These are phyloP conservation scores for Ganoderma leucocontextum DNA, from an alignment of 1,284 basidiomycete genomes.

Conservation along the genomic window DNA sequence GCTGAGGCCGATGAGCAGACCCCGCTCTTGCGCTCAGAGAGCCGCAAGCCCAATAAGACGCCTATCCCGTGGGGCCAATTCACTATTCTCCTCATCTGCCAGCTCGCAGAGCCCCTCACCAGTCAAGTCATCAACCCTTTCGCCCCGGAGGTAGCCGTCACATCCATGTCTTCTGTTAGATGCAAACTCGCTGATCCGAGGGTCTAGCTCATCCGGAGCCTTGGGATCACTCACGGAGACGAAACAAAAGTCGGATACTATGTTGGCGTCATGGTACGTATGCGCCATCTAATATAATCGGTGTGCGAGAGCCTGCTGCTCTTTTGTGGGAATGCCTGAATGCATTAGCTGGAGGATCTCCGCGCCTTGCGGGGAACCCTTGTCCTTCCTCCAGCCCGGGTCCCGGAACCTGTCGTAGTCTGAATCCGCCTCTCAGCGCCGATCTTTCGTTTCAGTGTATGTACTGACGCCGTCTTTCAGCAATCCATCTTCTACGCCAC, in stretches of 20 bases:
- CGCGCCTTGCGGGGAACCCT: background rate
- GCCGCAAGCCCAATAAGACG: slow-evolving; percentile 48
- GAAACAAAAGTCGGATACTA: slow-evolving; percentile 62
- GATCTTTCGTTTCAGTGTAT: background rate
- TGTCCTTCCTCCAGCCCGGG: slow-evolving; percentile 2
- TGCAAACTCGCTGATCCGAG: background rate
- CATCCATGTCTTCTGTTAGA: background rate
- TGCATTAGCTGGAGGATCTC: background rate
- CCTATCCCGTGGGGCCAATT: slow-evolving; percentile 77
- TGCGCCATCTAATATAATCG: background rate
- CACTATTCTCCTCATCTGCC: slow-evolving; percentile 68
- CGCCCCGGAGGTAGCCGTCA: slow-evolving; percentile 38
- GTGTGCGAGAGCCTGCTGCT: background rate
- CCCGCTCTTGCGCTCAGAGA: slow-evolving; percentile 42
- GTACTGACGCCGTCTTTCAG: slow-evolving; percentile 45
- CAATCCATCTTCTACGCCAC: slow-evolving; percentile 79
- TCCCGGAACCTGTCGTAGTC: background rate
- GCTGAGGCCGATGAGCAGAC: slow-evolving; percentile 51
- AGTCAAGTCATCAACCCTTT: slow-evolving; percentile 79
- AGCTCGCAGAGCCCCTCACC: slow-evolving; percentile 65
- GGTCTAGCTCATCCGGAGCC: slow-evolving; percentile 60
- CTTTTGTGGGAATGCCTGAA: background rate
- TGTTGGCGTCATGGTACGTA: slow-evolving; percentile 61
- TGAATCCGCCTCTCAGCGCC: background rate
- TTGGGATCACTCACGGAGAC: slow-evolving; percentile 73